A percentile compares a stretch with the other conserved stretches of the same genome.
Conservation (phyloP, 2,329 filamentous ascomycete genomes). For the Leptographium wingfieldii region DNA sequence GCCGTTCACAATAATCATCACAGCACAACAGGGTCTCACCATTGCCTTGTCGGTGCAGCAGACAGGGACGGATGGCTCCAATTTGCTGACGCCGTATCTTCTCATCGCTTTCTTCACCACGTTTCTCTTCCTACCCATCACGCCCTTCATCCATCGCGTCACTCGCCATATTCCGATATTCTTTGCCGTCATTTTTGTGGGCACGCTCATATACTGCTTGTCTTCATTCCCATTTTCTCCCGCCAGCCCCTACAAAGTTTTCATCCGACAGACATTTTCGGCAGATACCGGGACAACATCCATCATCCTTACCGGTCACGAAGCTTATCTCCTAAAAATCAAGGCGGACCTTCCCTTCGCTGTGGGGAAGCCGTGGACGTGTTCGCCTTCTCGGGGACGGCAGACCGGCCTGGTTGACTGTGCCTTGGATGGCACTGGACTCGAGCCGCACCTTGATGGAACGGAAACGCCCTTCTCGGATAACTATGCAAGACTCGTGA, state of each 20-base stretch:
- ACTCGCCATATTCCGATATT: constrained; percentile 72
- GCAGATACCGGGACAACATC: constrained; percentile 58
- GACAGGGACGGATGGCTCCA: constrained; percentile 73
- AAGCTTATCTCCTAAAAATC: constrained; percentile 53
- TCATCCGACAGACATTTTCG: constrained; percentile 72
- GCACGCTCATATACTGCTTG: constrained; percentile 75
- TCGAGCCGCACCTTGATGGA: constrained; percentile 24
- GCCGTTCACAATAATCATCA: constrained; percentile 63
- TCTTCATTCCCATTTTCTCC: constrained; percentile 78
- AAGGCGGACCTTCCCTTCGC: constrained; percentile 60
- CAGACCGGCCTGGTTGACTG: constrained; percentile 50
- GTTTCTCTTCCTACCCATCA: constrained; percentile 60
- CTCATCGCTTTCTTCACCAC: constrained; percentile 55
- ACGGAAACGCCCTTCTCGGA: constrained; percentile 48
- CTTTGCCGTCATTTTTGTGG: constrained; percentile 58
- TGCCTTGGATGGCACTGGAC: constrained; percentile 47
- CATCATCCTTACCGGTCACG: constrained; percentile 56
- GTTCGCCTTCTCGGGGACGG: constrained; percentile 25
- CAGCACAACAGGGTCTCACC: constrained; percentile 64
- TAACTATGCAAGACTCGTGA: constrained; percentile 47
- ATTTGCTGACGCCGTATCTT: constrained; percentile 59
- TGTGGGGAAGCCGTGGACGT: constrained; percentile 45
- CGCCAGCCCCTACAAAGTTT: constrained; percentile 70
- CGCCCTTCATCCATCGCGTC: constrained; percentile 78
- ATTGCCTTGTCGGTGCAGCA: constrained; percentile 62